Conservation (phyloP, 371 early-diverging fungal species). For the Enterocytospora artemiae region DNA sequence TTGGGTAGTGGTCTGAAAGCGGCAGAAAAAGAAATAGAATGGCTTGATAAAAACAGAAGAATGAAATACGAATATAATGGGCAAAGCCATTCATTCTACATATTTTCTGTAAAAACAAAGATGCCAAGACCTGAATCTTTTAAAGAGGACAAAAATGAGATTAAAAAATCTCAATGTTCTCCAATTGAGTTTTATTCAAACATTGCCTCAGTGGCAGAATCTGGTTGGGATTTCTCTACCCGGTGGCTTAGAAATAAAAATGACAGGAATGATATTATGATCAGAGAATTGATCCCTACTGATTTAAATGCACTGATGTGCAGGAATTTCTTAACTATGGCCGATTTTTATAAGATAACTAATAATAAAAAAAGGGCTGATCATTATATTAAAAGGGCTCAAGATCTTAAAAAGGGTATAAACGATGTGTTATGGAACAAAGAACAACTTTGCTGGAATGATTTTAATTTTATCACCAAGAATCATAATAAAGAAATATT, state of each 20-base stretch:
- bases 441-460: conserved; percentile 49
- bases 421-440: conserved; percentile 56
- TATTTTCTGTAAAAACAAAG: conserved; percentile 11
- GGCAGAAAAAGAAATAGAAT: conserved; percentile 62
- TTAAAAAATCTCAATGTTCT: too few species aligned
- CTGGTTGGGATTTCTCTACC: conserved; percentile 74
- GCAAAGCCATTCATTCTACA: conserved; percentile 16
- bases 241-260: conserved; percentile 61
- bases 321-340: conserved; percentile 62
- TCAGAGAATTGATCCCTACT: conserved; percentile 65
- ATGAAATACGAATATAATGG: conserved; percentile 10
- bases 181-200: too few species aligned
- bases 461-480: conserved; percentile 49
- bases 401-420: conserved; percentile 48
- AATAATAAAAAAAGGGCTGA: conserved; percentile 28
- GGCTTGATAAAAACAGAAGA: conserved; percentile 61
- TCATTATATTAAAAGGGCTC: conserved; percentile 38
- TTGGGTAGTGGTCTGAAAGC: conserved; percentile 34
- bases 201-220: conserved; percentile 70
- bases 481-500: conserved; percentile 55
- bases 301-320: conserved; percentile 73
- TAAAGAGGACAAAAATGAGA: conserved; percentile 60
- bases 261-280: conserved; percentile 57
- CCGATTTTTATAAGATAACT: conserved; percentile 58
- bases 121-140: conserved; percentile 70